phyloP scores from a whole-genome alignment of 2,329 filamentous ascomycete genomes.

The Sodiomyces alkalinus region DNA sequence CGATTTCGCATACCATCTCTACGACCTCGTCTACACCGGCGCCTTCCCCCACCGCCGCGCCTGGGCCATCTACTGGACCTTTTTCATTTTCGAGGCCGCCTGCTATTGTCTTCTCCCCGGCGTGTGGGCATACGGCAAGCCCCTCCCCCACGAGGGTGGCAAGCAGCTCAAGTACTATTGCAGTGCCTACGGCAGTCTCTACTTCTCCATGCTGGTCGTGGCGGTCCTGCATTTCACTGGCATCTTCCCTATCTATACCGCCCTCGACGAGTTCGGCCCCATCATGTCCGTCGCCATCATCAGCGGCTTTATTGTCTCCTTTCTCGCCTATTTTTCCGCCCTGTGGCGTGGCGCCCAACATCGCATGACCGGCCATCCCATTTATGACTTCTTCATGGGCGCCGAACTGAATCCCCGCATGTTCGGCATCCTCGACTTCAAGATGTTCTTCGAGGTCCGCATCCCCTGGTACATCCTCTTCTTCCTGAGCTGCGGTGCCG shows the following conservation, averaged over 20 bases:
- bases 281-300: slow-evolving; percentile 86
- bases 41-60: slow-evolving; percentile 72
- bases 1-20: slow-evolving; percentile 54
- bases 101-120: slow-evolving; percentile 81
- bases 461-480: slow-evolving; percentile 87
- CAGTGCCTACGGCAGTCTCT: slow-evolving; percentile 77
- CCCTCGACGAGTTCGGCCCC: slow-evolving; percentile 90
- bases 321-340: slow-evolving; percentile 78
- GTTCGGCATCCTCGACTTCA: slow-evolving; percentile 77
- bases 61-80: slow-evolving; percentile 90
- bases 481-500: slow-evolving; percentile 59
- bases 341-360: slow-evolving; percentile 67
- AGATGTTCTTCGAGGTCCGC: slow-evolving; percentile 93
- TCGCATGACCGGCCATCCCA: slow-evolving; percentile 74
- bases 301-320: slow-evolving; percentile 70
- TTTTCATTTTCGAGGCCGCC: slow-evolving; percentile 70
- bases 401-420: slow-evolving; percentile 80
- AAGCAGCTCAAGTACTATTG: slow-evolving; percentile 91
- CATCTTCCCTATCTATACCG: slow-evolving; percentile 75
- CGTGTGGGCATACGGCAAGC: slow-evolving; percentile 76
- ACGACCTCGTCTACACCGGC: slow-evolving; percentile 56
- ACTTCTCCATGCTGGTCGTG: slow-evolving; percentile 62
- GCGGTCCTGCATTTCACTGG: slow-evolving; percentile 66
- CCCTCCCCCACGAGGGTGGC: slow-evolving; percentile 65
- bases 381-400: slow-evolving; percentile 92